Base-by-base conservation (phyloP, 768 basidiomycete genomes). In the Rossbeevera mucosa region DNA sequence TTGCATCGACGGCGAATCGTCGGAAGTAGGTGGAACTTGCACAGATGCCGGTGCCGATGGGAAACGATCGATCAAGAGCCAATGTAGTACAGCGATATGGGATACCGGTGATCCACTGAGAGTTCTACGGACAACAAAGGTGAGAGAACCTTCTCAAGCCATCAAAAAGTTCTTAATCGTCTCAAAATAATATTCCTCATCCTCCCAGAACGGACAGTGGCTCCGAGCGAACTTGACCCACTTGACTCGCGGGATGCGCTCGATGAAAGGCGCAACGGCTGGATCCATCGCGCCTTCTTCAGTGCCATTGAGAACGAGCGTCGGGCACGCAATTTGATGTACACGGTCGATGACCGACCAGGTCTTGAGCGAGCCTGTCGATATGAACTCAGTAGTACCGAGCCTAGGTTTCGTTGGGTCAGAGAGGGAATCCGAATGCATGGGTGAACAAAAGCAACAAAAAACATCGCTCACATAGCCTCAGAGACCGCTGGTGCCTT, bases 301-400 rank as follows among this genome's bases (percentile, higher is more conserved):
- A 6, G 61, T 51, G 4, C 69, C 71, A 28, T 74, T 74, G 25
- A 66, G 65, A 6, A 74, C 58, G 40, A 80, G 61, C 1, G 71
- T 72, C 0, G 74, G 72, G 7, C 67, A 64, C 16, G 55, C 48
- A 26, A 79, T 75, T 24, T 64, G 70, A 53, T 70, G 63, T 9
- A 80, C 58, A 16, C 72, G 69, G 30, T 74, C 72, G 7, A 77
- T 61, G 44, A 79, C 71, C 2, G 70, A 63, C 80, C 80, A 82
- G 2, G 64, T 55, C 59, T 72, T 72, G 33, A 80, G 54, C 4
- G 71, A 61, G 1, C 73, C 74, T 7, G 71, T 72, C 13, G 70
- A 63, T 46, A 61, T 56, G 59, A 73, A 73, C 53, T 71, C 70
- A 8, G 67, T 64, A 2, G 65, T 13, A 29, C 59, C 46, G 24